Evolutionary conservation across 2,329 filamentous ascomycete species (phyloP).

Genomic region (Sphaerulina vaccinii): DNA sequence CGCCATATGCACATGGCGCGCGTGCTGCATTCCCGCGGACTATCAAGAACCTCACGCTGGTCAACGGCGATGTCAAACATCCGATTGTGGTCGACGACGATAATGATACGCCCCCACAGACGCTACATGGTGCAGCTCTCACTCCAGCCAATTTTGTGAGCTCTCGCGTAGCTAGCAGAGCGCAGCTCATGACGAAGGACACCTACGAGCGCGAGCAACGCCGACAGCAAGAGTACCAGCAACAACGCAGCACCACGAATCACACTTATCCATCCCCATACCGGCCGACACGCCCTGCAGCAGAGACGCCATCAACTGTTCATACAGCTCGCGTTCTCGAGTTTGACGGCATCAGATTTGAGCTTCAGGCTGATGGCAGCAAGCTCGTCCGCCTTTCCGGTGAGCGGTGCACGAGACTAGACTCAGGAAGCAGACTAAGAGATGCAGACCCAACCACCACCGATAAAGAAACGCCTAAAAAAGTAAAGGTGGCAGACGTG

Average conservation of each 20-base stretch:
- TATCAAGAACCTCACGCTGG: constrained; percentile 58
- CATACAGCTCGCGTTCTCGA: constrained; percentile 56
- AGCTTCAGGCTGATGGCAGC: constrained; percentile 72
- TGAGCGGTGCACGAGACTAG: constrained; percentile 46
- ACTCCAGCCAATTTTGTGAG: constrained; percentile 61
- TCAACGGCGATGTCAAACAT: constrained; percentile 39
- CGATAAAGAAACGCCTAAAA: constrained; percentile 65
- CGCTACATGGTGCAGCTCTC: background rate
- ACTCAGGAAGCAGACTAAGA: constrained; percentile 16
- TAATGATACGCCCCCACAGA: constrained; percentile 12
- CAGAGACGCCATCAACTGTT: background rate
- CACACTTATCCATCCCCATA: background rate
- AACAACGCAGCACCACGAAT: background rate
- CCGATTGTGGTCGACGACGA: constrained; percentile 14
- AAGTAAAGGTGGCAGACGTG: constrained; percentile 69
- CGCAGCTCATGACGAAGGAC: constrained; percentile 78
- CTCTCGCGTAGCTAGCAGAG: constrained; percentile 67
- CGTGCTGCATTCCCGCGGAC: constrained; percentile 40
- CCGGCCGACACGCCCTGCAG: background rate
- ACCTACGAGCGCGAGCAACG: constrained; percentile 72
- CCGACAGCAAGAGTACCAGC: constrained; percentile 50
- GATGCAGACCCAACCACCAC: constrained; percentile 26
- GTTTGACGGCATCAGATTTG: constrained; percentile 71
- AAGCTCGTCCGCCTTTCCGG: constrained; percentile 74
- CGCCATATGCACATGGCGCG: constrained; percentile 27